Base-by-base conservation (phyloP, 192 early-diverging fungal genomes). In the Piromyces sp. region DNA sequence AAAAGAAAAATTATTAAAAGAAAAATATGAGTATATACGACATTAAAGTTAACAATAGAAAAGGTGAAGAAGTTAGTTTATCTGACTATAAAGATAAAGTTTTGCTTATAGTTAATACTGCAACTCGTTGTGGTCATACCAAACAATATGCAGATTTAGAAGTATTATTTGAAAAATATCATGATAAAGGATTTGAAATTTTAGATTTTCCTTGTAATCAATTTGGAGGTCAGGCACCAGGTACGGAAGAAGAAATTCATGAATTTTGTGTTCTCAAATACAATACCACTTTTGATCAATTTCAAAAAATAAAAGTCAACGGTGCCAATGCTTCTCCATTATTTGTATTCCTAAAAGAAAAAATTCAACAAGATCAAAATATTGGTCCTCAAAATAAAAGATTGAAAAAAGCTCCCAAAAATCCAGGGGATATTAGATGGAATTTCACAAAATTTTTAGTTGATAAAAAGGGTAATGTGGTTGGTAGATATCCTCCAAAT, bases 201-300 rank as follows among this genome's bases (percentile, higher is more conserved):
- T 85, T 97, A 80, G 96, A 95, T n/a, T 94, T 94, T 85, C 97
- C 97, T 29, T 93, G 92, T 83, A 96, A 97, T 88, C 93, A 95
- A 90, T 97, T 97, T 83, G 91, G 85, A 19, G 83, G 82, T 29
- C 94, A 95, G 86, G 92, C 91, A 87, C 86, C 89, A 29, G 90
- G 89, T 19, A 80, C 78, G 15, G 84, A 86, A 26, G 84, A 85
- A n/a, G 78, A 80, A 29, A 84, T 80, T 40, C 83, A 30, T 37
- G 33, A 51, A 3, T 85, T 86, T 81, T 96, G 95, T 86, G 84
- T 87, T 83, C 78, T 86, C 29, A 95, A 89, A 85, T 95, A 92
- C 81, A 92, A 91, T 36, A 94, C 97, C 14, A 86, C 88, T 97
- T 98, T 97, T 89, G 94, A 95, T n/a, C 88, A 97, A 82, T 91